These are phyloP conservation scores for Vanrija sp. DNA, from an alignment of 1,284 basidiomycete genomes.

Conservation along the genomic window DNA sequence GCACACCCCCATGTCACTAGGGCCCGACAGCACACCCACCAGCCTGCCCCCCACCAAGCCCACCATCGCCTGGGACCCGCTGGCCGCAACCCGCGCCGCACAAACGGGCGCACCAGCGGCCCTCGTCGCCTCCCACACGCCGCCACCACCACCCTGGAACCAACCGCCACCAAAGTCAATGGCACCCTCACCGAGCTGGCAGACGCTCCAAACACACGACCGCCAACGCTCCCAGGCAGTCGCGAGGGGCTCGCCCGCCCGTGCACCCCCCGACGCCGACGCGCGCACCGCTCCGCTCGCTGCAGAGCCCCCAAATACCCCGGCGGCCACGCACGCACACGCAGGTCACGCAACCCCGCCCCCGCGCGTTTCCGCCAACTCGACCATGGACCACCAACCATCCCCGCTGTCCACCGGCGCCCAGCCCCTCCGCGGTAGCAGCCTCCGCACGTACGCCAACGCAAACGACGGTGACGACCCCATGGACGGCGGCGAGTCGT, in stretches of 20 bases:
- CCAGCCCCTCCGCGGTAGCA: too few species aligned
- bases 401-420: too few species aligned
- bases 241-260: not conserved
- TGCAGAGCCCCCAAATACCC: too few species aligned
- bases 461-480: not conserved
- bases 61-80: not conserved
- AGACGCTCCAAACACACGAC: not conserved
- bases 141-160: conserved; percentile 2
- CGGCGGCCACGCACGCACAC: too few species aligned
- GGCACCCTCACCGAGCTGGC: too few species aligned
- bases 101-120: not conserved
- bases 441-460: too few species aligned
- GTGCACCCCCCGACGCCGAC: not conserved
- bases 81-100: too few species aligned
- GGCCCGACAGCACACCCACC: not conserved
- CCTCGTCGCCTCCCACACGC: not conserved
- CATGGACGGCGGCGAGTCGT: conserved; percentile 1
- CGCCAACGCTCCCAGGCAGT: not conserved
- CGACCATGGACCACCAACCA: too few species aligned
- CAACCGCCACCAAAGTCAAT: conserved; percentile 2
- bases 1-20: not conserved
- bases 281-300: not conserved
- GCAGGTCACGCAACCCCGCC: too few species aligned
- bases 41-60: not conserved
- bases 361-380: too few species aligned